Evolutionary conservation across 148 eudicot species (phyloP).

Genomic region (Selenicereus undatus): DNA sequence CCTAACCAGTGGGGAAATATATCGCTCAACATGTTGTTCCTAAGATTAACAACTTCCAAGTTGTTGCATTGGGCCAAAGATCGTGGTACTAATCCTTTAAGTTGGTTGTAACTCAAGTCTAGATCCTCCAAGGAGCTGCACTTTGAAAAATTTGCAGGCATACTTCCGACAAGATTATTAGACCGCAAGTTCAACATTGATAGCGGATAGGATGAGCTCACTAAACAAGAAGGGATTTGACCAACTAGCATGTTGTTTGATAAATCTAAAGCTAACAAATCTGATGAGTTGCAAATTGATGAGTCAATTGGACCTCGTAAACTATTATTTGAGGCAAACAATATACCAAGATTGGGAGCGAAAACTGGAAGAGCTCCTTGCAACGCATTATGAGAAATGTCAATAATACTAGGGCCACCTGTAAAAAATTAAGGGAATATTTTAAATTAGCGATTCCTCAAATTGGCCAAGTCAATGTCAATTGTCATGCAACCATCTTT

Average conservation of each 20-base stretch:
- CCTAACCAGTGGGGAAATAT: conserved; percentile 15
- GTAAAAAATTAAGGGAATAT: too few species aligned
- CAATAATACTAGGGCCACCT: too few species aligned
- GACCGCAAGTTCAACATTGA: neutral
- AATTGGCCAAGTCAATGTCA: too few species aligned
- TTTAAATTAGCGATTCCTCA: too few species aligned
- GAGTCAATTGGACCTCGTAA: neutral
- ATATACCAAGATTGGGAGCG: too few species aligned
- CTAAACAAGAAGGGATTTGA: conserved; percentile 7
- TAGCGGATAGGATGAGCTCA: neutral
- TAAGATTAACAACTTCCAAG: conserved; percentile 7
- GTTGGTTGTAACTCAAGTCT: conserved; percentile 3
- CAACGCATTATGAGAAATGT: neutral
- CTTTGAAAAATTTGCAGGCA: neutral
- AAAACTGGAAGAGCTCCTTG: neutral
- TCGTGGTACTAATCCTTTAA: conserved; percentile 16
- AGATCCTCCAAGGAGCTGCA: neutral
- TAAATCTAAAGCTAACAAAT: neutral
- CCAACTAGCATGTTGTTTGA: conserved; percentile 13
- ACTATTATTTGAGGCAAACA: neutral
- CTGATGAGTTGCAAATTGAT: neutral
- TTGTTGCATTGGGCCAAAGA: conserved; percentile 1
- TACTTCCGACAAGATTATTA: neutral
- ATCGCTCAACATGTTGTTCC: conserved; percentile 17
- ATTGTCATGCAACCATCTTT: too few species aligned